Conservation (phyloP, 805 yeast species). For the Candida taoyuanica region DNA sequence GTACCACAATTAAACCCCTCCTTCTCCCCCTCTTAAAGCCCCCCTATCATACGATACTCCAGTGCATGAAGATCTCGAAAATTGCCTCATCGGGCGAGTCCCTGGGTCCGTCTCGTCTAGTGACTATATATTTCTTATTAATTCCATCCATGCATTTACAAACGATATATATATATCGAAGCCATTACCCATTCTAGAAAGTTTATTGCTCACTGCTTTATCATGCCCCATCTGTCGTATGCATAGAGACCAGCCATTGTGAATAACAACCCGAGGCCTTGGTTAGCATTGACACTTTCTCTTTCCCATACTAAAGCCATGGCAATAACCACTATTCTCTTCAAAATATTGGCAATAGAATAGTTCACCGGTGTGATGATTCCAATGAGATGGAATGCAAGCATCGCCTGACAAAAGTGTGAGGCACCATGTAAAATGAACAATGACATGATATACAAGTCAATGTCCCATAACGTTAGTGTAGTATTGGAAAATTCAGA, state of each 20-base stretch:
- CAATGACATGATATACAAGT: constrained; percentile 29
- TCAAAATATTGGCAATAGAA: constrained; percentile 73
- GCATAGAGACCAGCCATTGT: constrained; percentile 62
- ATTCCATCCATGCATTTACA: no score
- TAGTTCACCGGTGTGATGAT: constrained; percentile 70
- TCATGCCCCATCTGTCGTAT: constrained; percentile 64
- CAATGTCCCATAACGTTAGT: constrained; percentile 29
- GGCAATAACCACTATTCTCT: constrained; percentile 65
- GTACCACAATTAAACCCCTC: no score
- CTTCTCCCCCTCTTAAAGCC: no score
- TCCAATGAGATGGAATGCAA: constrained; percentile 75
- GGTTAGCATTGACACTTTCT: constrained; percentile 34
- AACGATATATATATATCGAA: no score
- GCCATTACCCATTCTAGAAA: not conserved
- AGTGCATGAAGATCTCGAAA: no score
- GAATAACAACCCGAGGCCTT: constrained; percentile 48
- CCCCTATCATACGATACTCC: no score
- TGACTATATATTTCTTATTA: no score
- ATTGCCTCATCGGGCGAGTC: no score
- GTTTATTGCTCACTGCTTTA: constrained; percentile 12
- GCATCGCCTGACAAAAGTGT: constrained; percentile 67
- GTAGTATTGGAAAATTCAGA: constrained; percentile 40
- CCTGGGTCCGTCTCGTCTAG: no score
- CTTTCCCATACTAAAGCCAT: constrained; percentile 66
- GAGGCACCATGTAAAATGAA: constrained; percentile 59